Evolutionary conservation across 345 rosid species (phyloP).

Genomic region (Eucalyptus camaldulensis): DNA sequence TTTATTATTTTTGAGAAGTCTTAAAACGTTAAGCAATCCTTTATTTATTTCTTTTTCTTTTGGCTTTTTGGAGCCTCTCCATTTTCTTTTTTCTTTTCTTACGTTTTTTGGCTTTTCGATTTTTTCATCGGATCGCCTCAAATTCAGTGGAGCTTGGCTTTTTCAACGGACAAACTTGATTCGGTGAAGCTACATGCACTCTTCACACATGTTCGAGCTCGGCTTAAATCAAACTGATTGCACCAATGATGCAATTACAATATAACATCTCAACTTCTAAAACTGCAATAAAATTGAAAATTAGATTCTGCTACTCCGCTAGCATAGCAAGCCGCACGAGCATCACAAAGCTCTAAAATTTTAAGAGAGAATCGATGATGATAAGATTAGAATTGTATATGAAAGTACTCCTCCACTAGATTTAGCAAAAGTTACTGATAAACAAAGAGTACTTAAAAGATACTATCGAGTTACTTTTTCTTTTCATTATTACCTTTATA

Average conservation of each 20-base stretch:
- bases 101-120: not conserved
- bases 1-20: not conserved
- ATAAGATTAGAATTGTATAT: not conserved
- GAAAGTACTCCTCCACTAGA: too few species aligned
- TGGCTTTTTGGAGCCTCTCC: not conserved
- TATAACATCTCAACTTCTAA: not conserved
- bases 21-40: not conserved
- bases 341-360: not conserved
- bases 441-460: accelerated
- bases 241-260: not conserved
- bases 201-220: not conserved
- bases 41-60: not conserved
- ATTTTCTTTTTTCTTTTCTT: not conserved
- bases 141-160: not conserved
- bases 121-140: not conserved
- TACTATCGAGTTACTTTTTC: accelerated
- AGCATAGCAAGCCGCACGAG: not conserved
- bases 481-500: not conserved
- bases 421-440: too few species aligned
- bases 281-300: not conserved
- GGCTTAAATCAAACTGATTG: not conserved
- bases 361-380: not conserved
- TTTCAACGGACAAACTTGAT: not conserved
- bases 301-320: not conserved
- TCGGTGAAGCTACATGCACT: not conserved